Evolutionary conservation across 1,284 basidiomycete species (phyloP).

Genomic region (Melampsora larici-populina): DNA sequence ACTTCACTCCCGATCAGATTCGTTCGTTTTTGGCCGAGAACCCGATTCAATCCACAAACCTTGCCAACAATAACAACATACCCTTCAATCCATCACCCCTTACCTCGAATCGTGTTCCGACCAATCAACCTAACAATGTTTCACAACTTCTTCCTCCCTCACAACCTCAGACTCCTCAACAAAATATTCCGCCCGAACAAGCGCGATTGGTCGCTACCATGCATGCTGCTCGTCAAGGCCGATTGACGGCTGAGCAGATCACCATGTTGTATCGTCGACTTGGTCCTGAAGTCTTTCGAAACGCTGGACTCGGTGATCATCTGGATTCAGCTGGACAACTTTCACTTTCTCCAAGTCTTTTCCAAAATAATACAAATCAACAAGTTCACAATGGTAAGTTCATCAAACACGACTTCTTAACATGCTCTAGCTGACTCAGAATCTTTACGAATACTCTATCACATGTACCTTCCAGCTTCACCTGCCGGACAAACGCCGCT

Average conservation of each 20-base stretch:
- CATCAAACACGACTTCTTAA: neutral
- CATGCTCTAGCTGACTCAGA: neutral
- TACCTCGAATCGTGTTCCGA: slow-evolving; percentile 7
- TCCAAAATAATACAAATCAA: slow-evolving; percentile 14
- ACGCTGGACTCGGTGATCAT: slow-evolving; percentile 15
- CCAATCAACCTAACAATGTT: slow-evolving; percentile 18
- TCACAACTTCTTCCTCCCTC: slow-evolving; percentile 6
- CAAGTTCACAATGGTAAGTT: slow-evolving; percentile 13
- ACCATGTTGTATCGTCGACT: slow-evolving; percentile 24
- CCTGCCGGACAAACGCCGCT: neutral
- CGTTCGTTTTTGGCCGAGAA: slow-evolving; percentile 19
- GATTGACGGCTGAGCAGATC: slow-evolving; percentile 19
- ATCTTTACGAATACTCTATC: neutral
- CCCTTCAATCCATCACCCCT: slow-evolving; percentile 25
- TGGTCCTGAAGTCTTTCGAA: slow-evolving; percentile 38
- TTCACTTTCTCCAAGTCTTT: neutral
- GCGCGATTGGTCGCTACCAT: slow-evolving; percentile 20
- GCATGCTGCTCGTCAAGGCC: slow-evolving; percentile 15
- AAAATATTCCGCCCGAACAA: slow-evolving; percentile 14
- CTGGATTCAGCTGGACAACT: slow-evolving; percentile 29
- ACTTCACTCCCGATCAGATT: slow-evolving; percentile 26
- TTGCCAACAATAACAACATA: neutral
- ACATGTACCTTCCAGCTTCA: neutral
- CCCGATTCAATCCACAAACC: slow-evolving; percentile 6
- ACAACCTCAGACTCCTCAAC: neutral